Conservation (phyloP, 257 asterid genomes). For the Ehretia macrophylla region DNA sequence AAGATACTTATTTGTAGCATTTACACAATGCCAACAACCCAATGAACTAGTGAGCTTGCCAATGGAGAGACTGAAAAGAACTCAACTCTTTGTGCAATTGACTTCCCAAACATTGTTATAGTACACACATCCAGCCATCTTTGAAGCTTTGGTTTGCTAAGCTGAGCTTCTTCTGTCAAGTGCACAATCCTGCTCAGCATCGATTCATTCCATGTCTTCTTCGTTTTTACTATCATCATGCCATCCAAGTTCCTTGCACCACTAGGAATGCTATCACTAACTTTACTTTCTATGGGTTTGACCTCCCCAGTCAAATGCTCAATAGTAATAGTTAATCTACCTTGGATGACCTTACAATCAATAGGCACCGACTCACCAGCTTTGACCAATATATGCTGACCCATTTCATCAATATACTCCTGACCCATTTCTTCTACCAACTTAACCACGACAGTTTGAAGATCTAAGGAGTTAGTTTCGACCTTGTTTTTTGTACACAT, state of each 20-base stretch:
- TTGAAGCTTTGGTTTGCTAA: conserved; percentile 93
- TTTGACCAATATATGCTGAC: conserved; percentile 84
- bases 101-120: too few species aligned
- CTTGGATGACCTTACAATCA: conserved; percentile 86
- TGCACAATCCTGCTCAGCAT: conserved; percentile 86
- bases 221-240: conserved; percentile 92
- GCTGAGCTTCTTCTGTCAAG: conserved; percentile 96
- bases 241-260: conserved; percentile 98
- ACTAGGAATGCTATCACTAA: conserved; percentile 94
- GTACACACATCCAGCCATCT: conserved; percentile 99
- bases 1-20: too few species aligned
- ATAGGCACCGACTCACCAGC: conserved; percentile 99
- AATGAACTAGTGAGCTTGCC: too few species aligned
- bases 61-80: too few species aligned
- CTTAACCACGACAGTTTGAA: too few species aligned
- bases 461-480: too few species aligned
- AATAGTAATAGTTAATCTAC: conserved; percentile 87
- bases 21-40: too few species aligned
- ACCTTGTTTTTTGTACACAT: too few species aligned
- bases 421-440: too few species aligned
- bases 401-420: too few species aligned
- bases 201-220: conserved; percentile 94
- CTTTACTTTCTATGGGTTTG: conserved; percentile 68
- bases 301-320: conserved; percentile 98
- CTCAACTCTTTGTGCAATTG: too few species aligned